Evolutionary conservation across 169 alveolate genomes (phyloP), one percentile per base, ranked within the genome.

Genomic region (Plasmodium blacklocki): DNA sequence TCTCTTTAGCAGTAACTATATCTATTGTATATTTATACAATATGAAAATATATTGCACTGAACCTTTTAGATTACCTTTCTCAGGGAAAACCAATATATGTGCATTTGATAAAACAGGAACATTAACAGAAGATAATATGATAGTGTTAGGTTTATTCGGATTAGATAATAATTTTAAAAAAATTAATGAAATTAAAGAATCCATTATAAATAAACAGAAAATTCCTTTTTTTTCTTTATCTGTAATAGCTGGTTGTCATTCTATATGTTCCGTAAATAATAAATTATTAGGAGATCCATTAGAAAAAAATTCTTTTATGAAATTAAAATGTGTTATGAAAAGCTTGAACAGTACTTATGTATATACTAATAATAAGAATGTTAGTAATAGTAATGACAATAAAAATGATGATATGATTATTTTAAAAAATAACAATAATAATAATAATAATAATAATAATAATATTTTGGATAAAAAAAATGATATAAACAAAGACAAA

Each of bases 61-160:
- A 98, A 83, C 99, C 99, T 7, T 98, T 96, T 92, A 91, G 99
- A 74, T 96, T 99, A 52, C 99, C 99, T 14, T 95, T 96, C 78
- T 99, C 99, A 9, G 99, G 99, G 0, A 95, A 96, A 26, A 86
- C 97, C 6, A 95, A 96, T 58, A 95, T 97, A 5, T 95, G 98
- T 67, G 98, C 98, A 21, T 98, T 97, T 94, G 99, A 99, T 86
- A 99, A 99, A 93, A 99, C 99, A 2, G 99, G 99, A 26, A 99
- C 99, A 2, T 94, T 99, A 49, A 98, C 99, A 2, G 95, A 97
- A 62, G 99, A 98, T 94, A 95, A 88, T 88, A 95, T 96, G 97
- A 88, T 88, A 49, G 92, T 96, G 45, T 93, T 56, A 73, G 98
- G 97, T n/a, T 85, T 96, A 58, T 94, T 86, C 32, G 94, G 93